Percentiles rank a stretch among this genome's conserved stretches.
Conservation (phyloP, 2,329 filamentous ascomycete genomes). For the Neofusicoccum kwambonambiense region DNA sequence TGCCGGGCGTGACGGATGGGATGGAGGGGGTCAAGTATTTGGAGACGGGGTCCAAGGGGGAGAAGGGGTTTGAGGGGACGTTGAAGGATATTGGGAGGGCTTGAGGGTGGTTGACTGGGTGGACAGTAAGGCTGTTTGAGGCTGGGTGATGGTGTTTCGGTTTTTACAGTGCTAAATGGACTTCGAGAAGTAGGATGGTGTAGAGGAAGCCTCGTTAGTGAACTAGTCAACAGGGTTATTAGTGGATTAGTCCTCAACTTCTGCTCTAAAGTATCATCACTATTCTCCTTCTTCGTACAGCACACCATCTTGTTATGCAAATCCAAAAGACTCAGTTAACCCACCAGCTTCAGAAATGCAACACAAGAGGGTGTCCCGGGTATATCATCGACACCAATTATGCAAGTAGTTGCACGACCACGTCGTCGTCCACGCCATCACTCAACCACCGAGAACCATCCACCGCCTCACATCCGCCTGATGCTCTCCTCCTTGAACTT, state of each 20-base stretch:
- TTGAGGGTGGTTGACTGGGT: slow-evolving; percentile 8
- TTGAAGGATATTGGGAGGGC: slow-evolving; percentile 13
- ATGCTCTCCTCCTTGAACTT: slow-evolving; percentile 88
- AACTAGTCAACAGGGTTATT: too few relatives aligned
- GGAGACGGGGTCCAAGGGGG: slow-evolving; percentile 15
- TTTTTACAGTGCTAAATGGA: too few relatives aligned
- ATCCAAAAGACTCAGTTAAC: background rate
- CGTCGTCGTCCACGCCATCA: background rate
- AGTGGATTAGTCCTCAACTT: too few relatives aligned
- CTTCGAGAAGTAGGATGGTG: too few relatives aligned
- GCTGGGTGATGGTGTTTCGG: background rate
- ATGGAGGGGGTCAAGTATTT: slow-evolving; percentile 26
- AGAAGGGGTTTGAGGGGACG: slow-evolving; percentile 23
- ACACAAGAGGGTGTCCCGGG: background rate
- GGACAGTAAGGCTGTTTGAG: background rate
- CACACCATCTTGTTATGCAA: background rate
- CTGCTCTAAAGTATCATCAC: too few relatives aligned
- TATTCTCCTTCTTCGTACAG: too few relatives aligned
- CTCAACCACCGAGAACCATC: background rate
- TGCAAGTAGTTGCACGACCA: background rate
- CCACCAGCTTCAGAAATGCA: background rate
- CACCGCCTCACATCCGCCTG: slow-evolving; percentile 66
- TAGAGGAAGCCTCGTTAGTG: too few relatives aligned
- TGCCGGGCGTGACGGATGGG: slow-evolving; percentile 28
- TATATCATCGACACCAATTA: background rate